Conservation (phyloP, 345 rosid genomes). For the Melaleuca quinquenervia region DNA sequence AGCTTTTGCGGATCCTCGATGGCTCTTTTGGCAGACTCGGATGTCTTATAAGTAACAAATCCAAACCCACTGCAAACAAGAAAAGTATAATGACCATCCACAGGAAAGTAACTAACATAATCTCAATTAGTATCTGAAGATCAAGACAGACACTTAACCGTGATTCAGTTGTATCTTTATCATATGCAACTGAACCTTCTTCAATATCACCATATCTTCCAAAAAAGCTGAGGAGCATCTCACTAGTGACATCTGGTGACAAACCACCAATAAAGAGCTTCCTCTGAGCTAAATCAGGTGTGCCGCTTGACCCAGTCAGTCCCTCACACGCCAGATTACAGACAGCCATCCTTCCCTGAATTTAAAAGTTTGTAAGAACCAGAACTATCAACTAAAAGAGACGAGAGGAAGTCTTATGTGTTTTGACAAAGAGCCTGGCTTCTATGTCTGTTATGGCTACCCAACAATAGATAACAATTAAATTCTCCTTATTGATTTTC, state of each 20-base stretch:
- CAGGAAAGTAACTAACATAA: background rate
- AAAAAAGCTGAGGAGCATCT: slow-evolving; percentile 34
- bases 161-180: slow-evolving; percentile 56
- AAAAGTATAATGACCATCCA: background rate
- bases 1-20: slow-evolving; percentile 48
- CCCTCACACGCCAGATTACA: slow-evolving; percentile 61
- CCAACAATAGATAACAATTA: background rate
- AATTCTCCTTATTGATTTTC: background rate
- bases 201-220: slow-evolving; percentile 52
- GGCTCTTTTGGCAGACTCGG: slow-evolving; percentile 53
- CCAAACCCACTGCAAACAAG: slow-evolving; percentile 50
- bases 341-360: slow-evolving; percentile 59
- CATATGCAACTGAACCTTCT: slow-evolving; percentile 66
- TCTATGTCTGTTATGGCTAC: background rate
- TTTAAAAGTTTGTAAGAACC: background rate
- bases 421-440: background rate
- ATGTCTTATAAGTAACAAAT: slow-evolving; percentile 52
- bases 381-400: background rate
- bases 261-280: slow-evolving; percentile 58
- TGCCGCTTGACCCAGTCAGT: slow-evolving; percentile 29
- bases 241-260: slow-evolving; percentile 51
- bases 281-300: slow-evolving; percentile 42
- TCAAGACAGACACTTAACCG: slow-evolving; percentile 14
- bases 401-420: background rate
- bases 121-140: background rate